A percentile compares a stretch with the other conserved stretches of the same genome.
These are phyloP conservation scores for Trametes cinnabarina DNA, from an alignment of 768 basidiomycete genomes.

Conservation along the genomic window DNA sequence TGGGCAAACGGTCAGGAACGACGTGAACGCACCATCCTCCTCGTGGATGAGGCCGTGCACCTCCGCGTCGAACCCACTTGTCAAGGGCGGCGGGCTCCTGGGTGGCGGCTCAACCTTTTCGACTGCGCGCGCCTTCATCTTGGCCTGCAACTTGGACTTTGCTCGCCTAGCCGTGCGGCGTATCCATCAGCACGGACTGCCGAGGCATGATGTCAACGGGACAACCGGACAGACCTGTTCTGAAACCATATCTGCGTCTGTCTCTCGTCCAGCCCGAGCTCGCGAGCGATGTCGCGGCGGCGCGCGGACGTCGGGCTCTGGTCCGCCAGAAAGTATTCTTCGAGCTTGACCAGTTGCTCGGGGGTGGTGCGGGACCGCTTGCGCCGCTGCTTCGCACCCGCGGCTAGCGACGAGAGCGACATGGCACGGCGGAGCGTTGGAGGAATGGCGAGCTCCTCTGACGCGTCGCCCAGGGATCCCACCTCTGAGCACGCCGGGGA, in stretches of 20 bases:
- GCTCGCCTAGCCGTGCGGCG: constrained; percentile 53
- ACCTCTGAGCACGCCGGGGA: constrained; percentile 11
- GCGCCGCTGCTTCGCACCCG: constrained; percentile 53
- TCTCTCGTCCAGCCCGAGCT: constrained; percentile 79
- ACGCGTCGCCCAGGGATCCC: not conserved
- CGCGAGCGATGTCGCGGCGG: constrained; percentile 69
- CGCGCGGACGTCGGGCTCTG: constrained; percentile 69
- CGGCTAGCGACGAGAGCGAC: constrained; percentile 13
- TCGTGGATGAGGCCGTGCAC: constrained; percentile 70
- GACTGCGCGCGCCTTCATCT: constrained; percentile 38
- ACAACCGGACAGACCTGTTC: constrained; percentile 53
- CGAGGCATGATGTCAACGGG: constrained; percentile 8
- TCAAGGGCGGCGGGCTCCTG: constrained; percentile 50
- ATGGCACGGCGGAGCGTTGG: constrained; percentile 10
- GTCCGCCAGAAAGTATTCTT: constrained; percentile 65
- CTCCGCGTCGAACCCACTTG: constrained; percentile 54
- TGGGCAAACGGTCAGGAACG: not conserved
- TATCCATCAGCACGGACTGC: not conserved
- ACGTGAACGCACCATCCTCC: constrained; percentile 59
- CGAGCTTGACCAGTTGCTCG: constrained; percentile 75
- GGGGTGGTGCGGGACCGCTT: constrained; percentile 65
- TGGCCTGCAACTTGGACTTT: constrained; percentile 68
- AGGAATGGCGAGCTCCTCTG: not conserved
- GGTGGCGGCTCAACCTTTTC: constrained; percentile 40
- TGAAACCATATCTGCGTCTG: constrained; percentile 93